phyloP scores from a whole-genome alignment of 805 yeast genomes.

The Yamadazyma sp. region DNA sequence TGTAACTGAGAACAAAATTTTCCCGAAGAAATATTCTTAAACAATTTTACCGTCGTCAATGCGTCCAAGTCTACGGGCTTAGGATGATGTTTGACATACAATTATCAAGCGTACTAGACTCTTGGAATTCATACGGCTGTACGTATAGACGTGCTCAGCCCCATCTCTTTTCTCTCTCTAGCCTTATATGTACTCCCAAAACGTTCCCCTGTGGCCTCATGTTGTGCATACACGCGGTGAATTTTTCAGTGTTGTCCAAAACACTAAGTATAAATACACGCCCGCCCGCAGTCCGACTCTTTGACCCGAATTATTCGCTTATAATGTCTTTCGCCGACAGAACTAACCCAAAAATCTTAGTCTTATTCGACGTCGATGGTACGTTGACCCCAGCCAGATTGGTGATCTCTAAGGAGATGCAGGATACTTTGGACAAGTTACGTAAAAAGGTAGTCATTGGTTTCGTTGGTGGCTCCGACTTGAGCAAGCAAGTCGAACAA shows the following conservation, averaged over 20 bases:
- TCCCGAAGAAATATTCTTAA: too few relatives aligned
- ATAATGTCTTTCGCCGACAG: conserved; percentile 64
- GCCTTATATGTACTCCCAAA: too few relatives aligned
- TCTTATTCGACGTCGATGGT: conserved; percentile 97
- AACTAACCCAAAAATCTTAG: conserved; percentile 83
- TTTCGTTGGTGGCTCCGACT: conserved; percentile 96
- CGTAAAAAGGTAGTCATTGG: conserved; percentile 94
- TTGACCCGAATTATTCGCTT: neutral
- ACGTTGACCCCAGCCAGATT: conserved; percentile 97
- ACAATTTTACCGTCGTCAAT: too few relatives aligned
- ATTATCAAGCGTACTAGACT: too few relatives aligned
- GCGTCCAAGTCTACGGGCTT: too few relatives aligned
- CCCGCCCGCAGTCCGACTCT: conserved; percentile 1
- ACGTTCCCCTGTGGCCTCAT: too few relatives aligned
- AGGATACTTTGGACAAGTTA: conserved; percentile 63
- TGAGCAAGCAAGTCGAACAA: conserved; percentile 93
- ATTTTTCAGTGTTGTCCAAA: conserved; percentile 7
- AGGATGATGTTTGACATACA: too few relatives aligned
- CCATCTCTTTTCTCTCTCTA: too few relatives aligned
- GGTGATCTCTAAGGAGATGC: conserved; percentile 74
- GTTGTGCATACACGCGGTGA: conserved; percentile 7
- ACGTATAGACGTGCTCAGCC: too few relatives aligned
- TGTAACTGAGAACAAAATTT: too few relatives aligned
- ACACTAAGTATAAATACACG: conserved; percentile 6
- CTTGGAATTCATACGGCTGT: too few relatives aligned